Evolutionary conservation across 2,329 filamentous ascomycete genomes (phyloP), one percentile per base, ranked within the genome.

Genomic region (Triangularia setosa): DNA sequence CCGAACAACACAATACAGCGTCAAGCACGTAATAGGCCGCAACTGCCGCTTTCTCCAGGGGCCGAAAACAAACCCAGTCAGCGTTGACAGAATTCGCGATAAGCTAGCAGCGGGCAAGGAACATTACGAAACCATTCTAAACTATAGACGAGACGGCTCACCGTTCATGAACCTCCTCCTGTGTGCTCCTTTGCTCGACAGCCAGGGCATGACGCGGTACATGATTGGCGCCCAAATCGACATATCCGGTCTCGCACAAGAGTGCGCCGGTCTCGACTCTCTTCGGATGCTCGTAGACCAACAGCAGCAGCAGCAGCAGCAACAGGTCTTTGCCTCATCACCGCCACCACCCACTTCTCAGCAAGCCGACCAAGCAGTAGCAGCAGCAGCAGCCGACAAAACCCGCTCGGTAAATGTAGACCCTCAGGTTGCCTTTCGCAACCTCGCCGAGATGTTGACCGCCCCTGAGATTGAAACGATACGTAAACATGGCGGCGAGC

Each of bases 11-110:
- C 88, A 92, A 68, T 93, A 92, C 71, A 89, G 89, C 3, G 86
- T 90, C 77, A 83, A 81, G 63, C 91, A 93, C 72, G 84, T 87
- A 2, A 84, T 93, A 18, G 90, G 90, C 0, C 85, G 89, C 30
- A 93, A 93, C 68, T 93, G 90, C 70, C 86, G 90, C 7, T 93
- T 93, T 70, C 82, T 93, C 1, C 90, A 93, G 73, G 90, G 91
- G 0, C 90, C 90, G 0, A 85, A 84, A 70, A 92, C 90, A 5
- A 89, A 89, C 68, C 80, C 0, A 21, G 81, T 83, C 66, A 90
- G 87, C 59, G 80, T 90, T 0, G 76, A 80, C 61, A 81, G 91
- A 61, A 79, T 93, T 11, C 80, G 83, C 30, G 83, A 89, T 48
- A 87, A 86, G 27, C 76, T 90, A 11, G 74, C 80, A 7, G 83